Evolutionary conservation across 306 rosid species (phyloP).

Genomic region (Fragaria ananassa): DNA sequence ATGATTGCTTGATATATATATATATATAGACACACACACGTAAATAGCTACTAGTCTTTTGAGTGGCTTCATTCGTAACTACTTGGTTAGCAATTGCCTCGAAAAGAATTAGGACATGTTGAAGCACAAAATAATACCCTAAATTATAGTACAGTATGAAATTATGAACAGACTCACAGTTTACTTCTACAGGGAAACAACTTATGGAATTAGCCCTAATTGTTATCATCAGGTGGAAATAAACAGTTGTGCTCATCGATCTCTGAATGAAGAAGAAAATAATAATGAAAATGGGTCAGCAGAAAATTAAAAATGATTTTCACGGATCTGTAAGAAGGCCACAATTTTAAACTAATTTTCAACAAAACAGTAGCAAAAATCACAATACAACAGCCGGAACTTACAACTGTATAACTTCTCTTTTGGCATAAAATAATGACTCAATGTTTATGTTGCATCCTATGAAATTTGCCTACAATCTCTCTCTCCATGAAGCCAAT

Average conservation of each 20-base stretch:
- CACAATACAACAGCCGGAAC: not conserved
- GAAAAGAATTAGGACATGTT: too few relatives aligned
- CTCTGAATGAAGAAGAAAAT: not conserved
- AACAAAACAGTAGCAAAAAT: not conserved
- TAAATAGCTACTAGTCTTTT: not conserved
- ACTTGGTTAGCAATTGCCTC: too few relatives aligned
- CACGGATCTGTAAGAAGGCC: not conserved
- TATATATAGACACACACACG: too few relatives aligned
- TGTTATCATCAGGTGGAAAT: not conserved
- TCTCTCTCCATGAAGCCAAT: constrained; percentile 9
- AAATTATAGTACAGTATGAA: not conserved
- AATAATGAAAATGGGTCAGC: not conserved
- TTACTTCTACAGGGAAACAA: not conserved
- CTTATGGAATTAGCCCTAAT: too few relatives aligned
- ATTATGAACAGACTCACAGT: not conserved
- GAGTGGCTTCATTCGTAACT: too few relatives aligned
- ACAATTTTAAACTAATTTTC: not conserved
- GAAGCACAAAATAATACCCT: too few relatives aligned
- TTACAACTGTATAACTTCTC: not conserved
- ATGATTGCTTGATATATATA: not conserved
- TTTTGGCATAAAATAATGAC: not conserved
- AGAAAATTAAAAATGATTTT: not conserved
- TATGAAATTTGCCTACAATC: not conserved
- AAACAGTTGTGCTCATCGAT: not conserved
- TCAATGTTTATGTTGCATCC: not conserved